Conservation (phyloP, 139 green algal species). For the Tetradesmus obliquus region DNA sequence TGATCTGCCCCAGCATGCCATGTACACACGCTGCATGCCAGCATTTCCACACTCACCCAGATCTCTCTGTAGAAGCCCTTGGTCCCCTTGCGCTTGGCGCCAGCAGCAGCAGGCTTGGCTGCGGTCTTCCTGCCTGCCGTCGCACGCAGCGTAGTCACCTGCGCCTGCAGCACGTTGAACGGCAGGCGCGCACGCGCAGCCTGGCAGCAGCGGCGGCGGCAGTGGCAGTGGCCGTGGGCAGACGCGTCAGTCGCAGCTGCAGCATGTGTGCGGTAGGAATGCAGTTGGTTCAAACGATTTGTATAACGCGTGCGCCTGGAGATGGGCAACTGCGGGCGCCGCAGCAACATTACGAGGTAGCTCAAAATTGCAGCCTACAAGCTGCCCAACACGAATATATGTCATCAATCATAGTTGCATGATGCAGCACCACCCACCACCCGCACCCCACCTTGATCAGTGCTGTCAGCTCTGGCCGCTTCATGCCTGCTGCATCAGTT, state of each 20-base stretch:
- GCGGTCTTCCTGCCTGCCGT: neutral
- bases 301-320: too few relatives aligned
- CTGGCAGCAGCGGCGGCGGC: neutral
- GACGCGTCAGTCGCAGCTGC: too few relatives aligned
- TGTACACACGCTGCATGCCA: too few relatives aligned
- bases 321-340: too few relatives aligned
- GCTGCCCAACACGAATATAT: too few relatives aligned
- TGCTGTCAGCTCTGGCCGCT: constrained; percentile 29
- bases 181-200: constrained; percentile 24
- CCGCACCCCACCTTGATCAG: constrained; percentile 19
- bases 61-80: neutral
- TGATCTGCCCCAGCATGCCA: too few relatives aligned
- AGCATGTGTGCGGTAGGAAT: too few relatives aligned
- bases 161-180: constrained; percentile 37
- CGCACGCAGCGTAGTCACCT: neutral
- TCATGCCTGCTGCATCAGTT: neutral
- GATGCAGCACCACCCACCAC: neutral
- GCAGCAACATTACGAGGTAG: too few relatives aligned
- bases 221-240: neutral
- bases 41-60: neutral
- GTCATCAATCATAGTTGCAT: too few relatives aligned
- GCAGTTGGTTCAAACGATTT: too few relatives aligned
- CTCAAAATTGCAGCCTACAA: too few relatives aligned
- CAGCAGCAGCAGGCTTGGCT: neutral
- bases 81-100: neutral